Base-by-base conservation (phyloP, 208 protist genomes). In the Acanthamoeba triangularis region DNA sequence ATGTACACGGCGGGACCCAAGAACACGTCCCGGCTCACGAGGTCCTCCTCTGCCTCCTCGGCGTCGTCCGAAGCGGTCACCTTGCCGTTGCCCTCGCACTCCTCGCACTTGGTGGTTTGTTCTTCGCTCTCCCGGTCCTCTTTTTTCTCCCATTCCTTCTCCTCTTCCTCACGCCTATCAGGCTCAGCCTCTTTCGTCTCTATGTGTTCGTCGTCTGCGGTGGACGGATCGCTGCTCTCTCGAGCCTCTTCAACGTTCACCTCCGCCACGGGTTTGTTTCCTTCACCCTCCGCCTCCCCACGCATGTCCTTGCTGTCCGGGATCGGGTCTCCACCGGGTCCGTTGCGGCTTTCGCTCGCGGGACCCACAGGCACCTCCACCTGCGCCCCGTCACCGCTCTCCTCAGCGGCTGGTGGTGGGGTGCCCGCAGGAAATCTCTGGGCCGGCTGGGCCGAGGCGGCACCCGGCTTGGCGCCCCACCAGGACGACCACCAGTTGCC, bases 401-500 rank as follows among this genome's bases (percentile, higher is more conserved):
- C 78, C 33, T 49, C 78, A 41, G 47, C 47, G 25, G 47, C 16
- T 18, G 28, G 33, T 37, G 16, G 18, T 35, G 30, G 33, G 30
- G 33, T 28, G 69, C 16, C 69, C 37, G 10, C 61, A 67, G 25
- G 61, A 67, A 18, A 13, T 84, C 82, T 90, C 10, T 90, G 25
- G 20, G 18, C 54, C 14, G 49, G 49, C 49, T 54, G 13, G 49
- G 49, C 2, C 3, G 28, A 20, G 33, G 20, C 14, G 18, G 78
- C 10, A 18, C 44, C 78, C 18, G 44, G 37, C 52, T 88, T 88
- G 80, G 30, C 47, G 44, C 80, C 80, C 80, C 80, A 88, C 35
- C 44, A 88, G 10, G 80, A 88, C 25, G 80, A 65, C 30, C 44
- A n/a, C 80, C 80, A 88, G 35, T 35, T 65, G 80, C 80, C 52